Base-by-base conservation (phyloP, 2,329 filamentous ascomycete genomes). In the Xylariales sp. region DNA sequence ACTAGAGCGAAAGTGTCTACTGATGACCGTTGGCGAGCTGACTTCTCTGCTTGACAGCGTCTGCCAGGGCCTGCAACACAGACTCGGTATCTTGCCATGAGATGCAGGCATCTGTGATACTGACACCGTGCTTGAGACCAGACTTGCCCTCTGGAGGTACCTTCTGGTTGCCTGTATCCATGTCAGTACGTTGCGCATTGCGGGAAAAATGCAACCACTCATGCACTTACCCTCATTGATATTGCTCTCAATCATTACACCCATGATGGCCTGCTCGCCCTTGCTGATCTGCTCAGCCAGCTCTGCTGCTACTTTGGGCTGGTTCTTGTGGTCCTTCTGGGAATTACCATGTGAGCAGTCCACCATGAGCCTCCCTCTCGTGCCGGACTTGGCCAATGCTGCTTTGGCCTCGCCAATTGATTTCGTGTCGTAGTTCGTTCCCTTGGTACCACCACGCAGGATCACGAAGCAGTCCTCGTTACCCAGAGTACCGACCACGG, bases 381-480 rank as follows among this genome's bases (percentile, higher is more conserved):
- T 70, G 16, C 83, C 83, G 57, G 88, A 83, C 63, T 88, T 85
- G 46, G 70, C 70, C 25, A 98, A 72, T 40, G 86, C 82, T 36
- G 77, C 80, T 69, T 95, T 95, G 16, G 91, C 86, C 53, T 88
- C 84, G 32, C 78, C 78, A 56, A 97, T 88, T 68, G 85, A 93
- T 62, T 83, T 74, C 4, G 86, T 78, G 61, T 95, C 89, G 69
- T 86, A 97, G 73, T 98, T 98, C 48, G 91, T 93, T 48, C 93
- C 93, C 65, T 84, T 87, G 55, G 85, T 94, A 41, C 93, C 93
- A 43, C 93, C 93, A 48, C 93, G 82, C 44, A 97, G 78, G 56
- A 98, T 95, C 42, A 95, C 88, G 66, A 95, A 98, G 72, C 91
- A 95, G 68, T 98, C 90, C 24, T 95, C 86, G 67, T 98, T 98